A percentile compares a stretch with the other conserved stretches of the same genome.
phyloP scores from a whole-genome alignment of 495 filamentous ascomycete species.

The Massariosphaeria phaeospora region DNA sequence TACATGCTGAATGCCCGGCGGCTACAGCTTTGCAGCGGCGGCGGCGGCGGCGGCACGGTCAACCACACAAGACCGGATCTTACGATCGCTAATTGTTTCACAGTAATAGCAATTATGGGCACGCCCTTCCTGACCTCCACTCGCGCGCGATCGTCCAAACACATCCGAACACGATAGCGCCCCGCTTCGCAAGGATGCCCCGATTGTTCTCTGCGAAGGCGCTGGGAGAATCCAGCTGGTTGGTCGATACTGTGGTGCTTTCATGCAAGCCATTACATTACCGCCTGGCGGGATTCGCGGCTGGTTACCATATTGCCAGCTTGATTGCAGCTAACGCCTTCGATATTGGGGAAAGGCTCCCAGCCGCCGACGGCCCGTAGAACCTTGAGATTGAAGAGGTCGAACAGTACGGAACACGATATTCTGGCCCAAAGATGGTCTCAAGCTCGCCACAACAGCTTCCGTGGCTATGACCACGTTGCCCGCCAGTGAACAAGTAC shows the following conservation, averaged over 20 bases:
- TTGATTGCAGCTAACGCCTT: slow-evolving; percentile 18
- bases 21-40: too few species aligned
- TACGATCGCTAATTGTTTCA: too few species aligned
- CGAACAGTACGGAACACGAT: too few species aligned
- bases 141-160: too few species aligned
- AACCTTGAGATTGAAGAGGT: not conserved
- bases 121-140: too few species aligned
- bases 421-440: not conserved
- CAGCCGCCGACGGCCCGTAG: not conserved
- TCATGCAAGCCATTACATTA: slow-evolving; percentile 20
- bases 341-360: slow-evolving; percentile 9
- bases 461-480: too few species aligned
- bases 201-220: slow-evolving; percentile 6
- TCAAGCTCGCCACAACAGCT: not conserved
- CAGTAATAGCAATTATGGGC: too few species aligned
- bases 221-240: slow-evolving; percentile 9
- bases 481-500: not conserved
- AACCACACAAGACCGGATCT: too few species aligned
- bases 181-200: slow-evolving; percentile 1
- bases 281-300: slow-evolving; percentile 14
- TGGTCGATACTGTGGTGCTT: slow-evolving; percentile 6
- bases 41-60: too few species aligned
- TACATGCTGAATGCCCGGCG: too few species aligned
- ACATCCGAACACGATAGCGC: not conserved
- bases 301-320: slow-evolving; percentile 11